Conservation (phyloP, 768 basidiomycete genomes). For the Serendipita sp. region DNA sequence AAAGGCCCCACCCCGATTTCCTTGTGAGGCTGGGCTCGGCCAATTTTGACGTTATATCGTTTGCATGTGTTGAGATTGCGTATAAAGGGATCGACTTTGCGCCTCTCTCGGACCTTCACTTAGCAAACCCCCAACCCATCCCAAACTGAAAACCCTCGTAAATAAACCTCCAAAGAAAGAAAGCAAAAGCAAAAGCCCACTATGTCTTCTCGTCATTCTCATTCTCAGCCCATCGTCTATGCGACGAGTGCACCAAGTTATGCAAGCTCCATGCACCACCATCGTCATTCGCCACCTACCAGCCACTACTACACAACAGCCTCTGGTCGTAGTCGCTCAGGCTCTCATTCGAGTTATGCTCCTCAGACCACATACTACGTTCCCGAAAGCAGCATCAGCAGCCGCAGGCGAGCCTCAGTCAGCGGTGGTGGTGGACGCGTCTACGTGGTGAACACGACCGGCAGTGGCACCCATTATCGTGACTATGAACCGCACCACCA, state of each 20-base stretch:
- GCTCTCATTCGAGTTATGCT: neutral
- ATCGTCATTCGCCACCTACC: neutral
- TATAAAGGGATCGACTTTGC: no score
- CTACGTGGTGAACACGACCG: slow-evolving; percentile 4
- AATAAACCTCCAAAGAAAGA: no score
- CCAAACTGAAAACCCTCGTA: no score
- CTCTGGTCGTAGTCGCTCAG: neutral
- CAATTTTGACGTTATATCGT: no score
- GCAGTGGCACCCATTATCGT: neutral
- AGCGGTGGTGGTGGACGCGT: neutral
- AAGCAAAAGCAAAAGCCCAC: no score
- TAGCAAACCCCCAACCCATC: no score
- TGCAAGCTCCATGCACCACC: neutral
- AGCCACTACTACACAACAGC: neutral
- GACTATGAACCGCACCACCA: neutral
- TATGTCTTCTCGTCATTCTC: neutral
- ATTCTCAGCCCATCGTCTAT: neutral
- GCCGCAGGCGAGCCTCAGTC: neutral
- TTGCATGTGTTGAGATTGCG: no score
- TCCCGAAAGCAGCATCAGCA: neutral
- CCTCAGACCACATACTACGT: neutral
- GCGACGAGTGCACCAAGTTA: neutral
- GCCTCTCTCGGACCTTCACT: no score
- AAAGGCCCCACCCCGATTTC: no score
- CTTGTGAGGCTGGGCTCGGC: no score